Conservation (phyloP, 176 grass and related monocot genomes). For the Aegilops tauschii region DNA sequence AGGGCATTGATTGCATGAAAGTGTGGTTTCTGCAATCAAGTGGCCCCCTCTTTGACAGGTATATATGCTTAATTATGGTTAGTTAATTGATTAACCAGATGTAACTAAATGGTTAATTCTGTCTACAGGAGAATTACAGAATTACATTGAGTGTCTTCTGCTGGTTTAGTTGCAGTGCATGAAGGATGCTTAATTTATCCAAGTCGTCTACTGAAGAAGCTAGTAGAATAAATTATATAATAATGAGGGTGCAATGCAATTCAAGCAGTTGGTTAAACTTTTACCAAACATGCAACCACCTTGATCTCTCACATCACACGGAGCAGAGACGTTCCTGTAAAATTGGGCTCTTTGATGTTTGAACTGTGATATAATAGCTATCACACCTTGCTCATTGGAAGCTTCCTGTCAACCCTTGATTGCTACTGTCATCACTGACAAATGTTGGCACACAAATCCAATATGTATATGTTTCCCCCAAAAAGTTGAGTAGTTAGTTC, state of each 20-base stretch:
- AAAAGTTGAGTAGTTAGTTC: not conserved
- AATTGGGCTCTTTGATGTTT: constrained; percentile 15
- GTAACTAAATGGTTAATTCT: not conserved
- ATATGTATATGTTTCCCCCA: not conserved
- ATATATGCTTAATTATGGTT: not conserved
- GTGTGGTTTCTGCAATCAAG: not conserved
- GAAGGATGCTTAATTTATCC: not conserved
- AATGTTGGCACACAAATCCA: not conserved
- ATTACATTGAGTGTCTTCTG: not conserved
- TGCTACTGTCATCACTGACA: constrained; percentile 8
- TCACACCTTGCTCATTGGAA: constrained; percentile 1
- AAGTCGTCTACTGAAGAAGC: not conserved
- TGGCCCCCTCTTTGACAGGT: not conserved
- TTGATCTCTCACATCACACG: not conserved
- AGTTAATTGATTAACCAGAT: not conserved
- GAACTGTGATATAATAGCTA: not conserved
- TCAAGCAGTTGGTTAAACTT: not conserved
- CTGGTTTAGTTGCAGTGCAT: constrained; percentile 13
- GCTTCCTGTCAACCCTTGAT: constrained; percentile 19
- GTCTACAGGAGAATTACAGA: not conserved
- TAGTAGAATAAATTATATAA: not conserved
- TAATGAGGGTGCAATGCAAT: not conserved
- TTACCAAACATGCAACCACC: constrained; percentile 39
- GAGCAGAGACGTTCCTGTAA: not conserved
- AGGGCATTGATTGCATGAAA: constrained; percentile 6